A percentile compares a stretch with the other conserved stretches of the same genome.
Evolutionary conservation across 164 flowering plant species (phyloP).

Genomic region (Saururus chinensis): DNA sequence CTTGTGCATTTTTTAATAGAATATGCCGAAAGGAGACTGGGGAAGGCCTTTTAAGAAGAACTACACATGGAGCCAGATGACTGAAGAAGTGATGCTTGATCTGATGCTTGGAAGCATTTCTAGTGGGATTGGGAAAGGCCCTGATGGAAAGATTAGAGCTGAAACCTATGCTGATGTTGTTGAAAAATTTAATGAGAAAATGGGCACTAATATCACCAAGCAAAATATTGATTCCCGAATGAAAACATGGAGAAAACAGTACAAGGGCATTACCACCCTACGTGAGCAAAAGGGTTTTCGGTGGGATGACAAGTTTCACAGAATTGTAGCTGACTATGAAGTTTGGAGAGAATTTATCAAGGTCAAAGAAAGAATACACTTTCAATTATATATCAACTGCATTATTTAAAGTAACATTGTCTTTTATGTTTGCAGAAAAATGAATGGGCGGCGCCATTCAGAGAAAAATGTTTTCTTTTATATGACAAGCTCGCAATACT

Average conservation of each 20-base stretch:
- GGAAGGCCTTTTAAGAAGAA: background rate
- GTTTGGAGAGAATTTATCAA: background rate
- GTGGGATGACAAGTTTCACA: background rate
- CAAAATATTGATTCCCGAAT: background rate
- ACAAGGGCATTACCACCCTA: background rate
- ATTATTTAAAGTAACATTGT: too few species aligned
- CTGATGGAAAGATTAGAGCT: background rate
- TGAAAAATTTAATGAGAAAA: background rate
- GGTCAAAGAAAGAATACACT: background rate
- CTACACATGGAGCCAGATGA: background rate
- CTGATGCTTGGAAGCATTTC: background rate
- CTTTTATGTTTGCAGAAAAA: too few species aligned
- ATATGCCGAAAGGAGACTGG: background rate
- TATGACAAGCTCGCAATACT: background rate
- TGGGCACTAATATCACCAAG: background rate
- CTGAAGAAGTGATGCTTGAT: background rate
- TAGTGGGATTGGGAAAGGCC: background rate
- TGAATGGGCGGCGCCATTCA: background rate
- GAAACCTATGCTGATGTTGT: background rate
- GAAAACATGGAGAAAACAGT: background rate
- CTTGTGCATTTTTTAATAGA: background rate
- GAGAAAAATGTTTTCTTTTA: background rate
- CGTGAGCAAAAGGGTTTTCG: background rate
- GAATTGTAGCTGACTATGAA: background rate
- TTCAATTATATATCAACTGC: too few species aligned